Evolutionary conservation across 345 rosid genomes (phyloP).

Genomic region (Hypericum perforatum): DNA sequence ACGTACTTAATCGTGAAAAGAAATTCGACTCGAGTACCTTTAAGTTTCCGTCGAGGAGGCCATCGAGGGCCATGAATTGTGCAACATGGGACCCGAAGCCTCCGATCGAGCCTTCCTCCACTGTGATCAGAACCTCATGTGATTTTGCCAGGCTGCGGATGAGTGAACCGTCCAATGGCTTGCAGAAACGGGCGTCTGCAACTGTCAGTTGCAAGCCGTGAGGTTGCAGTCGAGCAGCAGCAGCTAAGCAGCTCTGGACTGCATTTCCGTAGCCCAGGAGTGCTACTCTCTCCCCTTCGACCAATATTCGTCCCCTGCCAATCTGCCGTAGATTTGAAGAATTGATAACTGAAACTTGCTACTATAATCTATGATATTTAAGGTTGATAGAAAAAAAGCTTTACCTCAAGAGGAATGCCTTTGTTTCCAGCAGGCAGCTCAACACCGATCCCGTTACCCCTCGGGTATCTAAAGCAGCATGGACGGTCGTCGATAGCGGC

Average conservation of each 20-base stretch:
- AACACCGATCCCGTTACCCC: slow-evolving; percentile 89
- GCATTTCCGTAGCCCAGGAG: slow-evolving; percentile 80
- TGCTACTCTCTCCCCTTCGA: slow-evolving; percentile 89
- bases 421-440: slow-evolving; percentile 64
- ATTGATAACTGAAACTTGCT: background rate
- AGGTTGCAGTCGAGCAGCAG: slow-evolving; percentile 43
- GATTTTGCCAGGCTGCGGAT: slow-evolving; percentile 78
- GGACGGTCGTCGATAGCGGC: slow-evolving; percentile 86
- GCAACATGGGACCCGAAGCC: slow-evolving; percentile 96
- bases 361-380: background rate
- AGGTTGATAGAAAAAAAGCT: background rate
- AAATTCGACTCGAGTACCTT: slow-evolving; percentile 36
- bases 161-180: slow-evolving; percentile 68
- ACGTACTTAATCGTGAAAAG: background rate
- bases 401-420: slow-evolving; percentile 81
- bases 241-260: slow-evolving; percentile 83
- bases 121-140: slow-evolving; percentile 72
- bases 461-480: slow-evolving; percentile 90
- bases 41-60: slow-evolving; percentile 82
- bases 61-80: slow-evolving; percentile 85
- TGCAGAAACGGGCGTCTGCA: slow-evolving; percentile 89
- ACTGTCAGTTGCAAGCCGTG: slow-evolving; percentile 53
- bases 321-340: slow-evolving; percentile 30
- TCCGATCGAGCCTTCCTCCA: slow-evolving; percentile 95
- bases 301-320: slow-evolving; percentile 69